phyloP scores from a whole-genome alignment of 1,139 yeast genomes.

The Kurtzmaniella natalensis region DNA sequence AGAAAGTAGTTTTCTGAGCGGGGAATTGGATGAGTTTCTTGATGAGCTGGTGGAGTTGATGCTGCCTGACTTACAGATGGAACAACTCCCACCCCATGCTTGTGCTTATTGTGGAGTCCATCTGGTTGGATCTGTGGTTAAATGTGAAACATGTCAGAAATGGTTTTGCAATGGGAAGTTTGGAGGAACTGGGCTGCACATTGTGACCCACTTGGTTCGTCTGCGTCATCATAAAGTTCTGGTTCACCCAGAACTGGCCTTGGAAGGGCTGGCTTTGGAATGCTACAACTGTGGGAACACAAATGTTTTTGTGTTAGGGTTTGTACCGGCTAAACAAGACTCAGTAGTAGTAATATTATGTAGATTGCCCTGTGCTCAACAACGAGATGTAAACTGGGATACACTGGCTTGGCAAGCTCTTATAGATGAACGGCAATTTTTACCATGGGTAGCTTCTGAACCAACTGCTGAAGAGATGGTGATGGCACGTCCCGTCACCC shows the following conservation, averaged over 20 bases:
- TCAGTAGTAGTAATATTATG: conserved; percentile 85
- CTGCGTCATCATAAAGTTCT: conserved; percentile 75
- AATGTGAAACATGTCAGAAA: conserved; percentile 71
- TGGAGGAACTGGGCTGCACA: conserved; percentile 61
- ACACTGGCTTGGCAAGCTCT: conserved; percentile 84
- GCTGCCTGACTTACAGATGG: no score
- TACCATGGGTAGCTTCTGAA: conserved; percentile 72
- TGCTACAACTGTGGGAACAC: conserved; percentile 88
- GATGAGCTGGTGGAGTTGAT: no score
- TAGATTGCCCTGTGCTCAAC: conserved; percentile 84
- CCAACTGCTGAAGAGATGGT: conserved; percentile 65
- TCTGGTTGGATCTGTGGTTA: conserved; percentile 60
- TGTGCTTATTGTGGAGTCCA: conserved; percentile 81
- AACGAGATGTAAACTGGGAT: conserved; percentile 78
- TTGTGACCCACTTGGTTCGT: conserved; percentile 78
- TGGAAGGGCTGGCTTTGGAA: conserved; percentile 82
- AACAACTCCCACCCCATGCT: conserved; percentile 33
- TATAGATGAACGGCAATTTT: conserved; percentile 72
- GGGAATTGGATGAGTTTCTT: no score
- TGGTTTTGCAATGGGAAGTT: conserved; percentile 88
- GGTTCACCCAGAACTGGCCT: conserved; percentile 73
- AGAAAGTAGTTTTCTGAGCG: no score
- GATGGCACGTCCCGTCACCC: conserved; percentile 50
- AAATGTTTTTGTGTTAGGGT: conserved; percentile 80
- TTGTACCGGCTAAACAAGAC: conserved; percentile 82